A percentile compares a stretch with the other conserved stretches of the same genome.
Conservation (phyloP, 192 early-diverging fungal species). For the Backusella australiensis region DNA sequence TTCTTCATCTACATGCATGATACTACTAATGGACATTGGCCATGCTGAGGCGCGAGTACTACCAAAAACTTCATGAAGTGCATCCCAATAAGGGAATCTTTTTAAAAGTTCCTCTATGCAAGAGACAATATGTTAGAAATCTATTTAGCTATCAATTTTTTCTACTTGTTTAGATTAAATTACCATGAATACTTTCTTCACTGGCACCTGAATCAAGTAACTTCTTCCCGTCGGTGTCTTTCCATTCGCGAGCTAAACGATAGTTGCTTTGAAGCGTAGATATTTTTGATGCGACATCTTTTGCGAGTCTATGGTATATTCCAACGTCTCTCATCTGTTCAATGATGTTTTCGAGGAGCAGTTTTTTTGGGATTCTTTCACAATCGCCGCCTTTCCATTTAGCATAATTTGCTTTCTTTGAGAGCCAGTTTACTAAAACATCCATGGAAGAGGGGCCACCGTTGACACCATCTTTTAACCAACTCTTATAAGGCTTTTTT, state of each 20-base stretch:
- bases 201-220: conserved; percentile 21
- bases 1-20: conserved; percentile 28
- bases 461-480: conserved; percentile 30
- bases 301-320: conserved; percentile 31
- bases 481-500: conserved; percentile 34
- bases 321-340: conserved; percentile 30
- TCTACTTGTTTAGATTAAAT: not conserved
- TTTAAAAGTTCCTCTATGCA: conserved; percentile 26
- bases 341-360: conserved; percentile 24
- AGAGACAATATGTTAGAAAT: not conserved
- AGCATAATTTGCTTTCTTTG: conserved; percentile 28
- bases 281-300: conserved; percentile 31
- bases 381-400: conserved; percentile 33
- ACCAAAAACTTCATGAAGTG: conserved; percentile 24
- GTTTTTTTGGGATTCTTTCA: conserved; percentile 31
- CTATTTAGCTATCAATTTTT: not conserved
- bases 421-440: conserved; percentile 27
- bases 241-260: conserved; percentile 33
- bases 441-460: conserved; percentile 35
- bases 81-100: conserved; percentile 34
- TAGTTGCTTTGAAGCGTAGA: conserved; percentile 34
- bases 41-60: conserved; percentile 18
- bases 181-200: conserved; percentile 31
- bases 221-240: conserved; percentile 27
- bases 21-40: conserved; percentile 36